Evolutionary conservation across 2,329 filamentous ascomycete genomes (phyloP).

Genomic region (Aspergillus sergii): DNA sequence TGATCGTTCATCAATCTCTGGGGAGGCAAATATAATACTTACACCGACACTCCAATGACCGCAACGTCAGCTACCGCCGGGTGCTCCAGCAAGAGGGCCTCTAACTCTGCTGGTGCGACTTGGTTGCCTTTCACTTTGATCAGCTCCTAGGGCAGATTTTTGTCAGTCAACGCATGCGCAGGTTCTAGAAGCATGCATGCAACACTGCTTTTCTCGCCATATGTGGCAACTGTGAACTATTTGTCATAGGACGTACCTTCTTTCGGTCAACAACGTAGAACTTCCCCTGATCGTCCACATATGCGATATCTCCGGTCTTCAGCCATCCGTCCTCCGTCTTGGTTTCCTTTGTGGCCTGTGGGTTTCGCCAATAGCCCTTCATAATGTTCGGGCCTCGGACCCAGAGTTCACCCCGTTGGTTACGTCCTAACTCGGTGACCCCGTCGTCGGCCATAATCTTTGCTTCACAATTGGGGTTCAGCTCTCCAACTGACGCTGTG

Average conservation of each 20-base stretch:
- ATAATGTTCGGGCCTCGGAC: constrained; percentile 72
- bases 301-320: constrained; percentile 71
- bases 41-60: constrained; percentile 65
- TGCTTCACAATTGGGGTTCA: constrained; percentile 69
- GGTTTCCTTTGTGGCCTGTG: constrained; percentile 66
- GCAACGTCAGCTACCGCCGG: constrained; percentile 64
- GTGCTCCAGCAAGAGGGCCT: constrained; percentile 60
- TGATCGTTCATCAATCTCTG: background rate
- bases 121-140: constrained; percentile 66
- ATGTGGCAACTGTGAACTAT: constrained; percentile 1
- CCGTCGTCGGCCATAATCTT: constrained; percentile 61
- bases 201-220: background rate
- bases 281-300: constrained; percentile 57
- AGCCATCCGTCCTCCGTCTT: constrained; percentile 68
- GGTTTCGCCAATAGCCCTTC: constrained; percentile 75
- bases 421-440: constrained; percentile 53
- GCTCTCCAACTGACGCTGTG: constrained; percentile 60
- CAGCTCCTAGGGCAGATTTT: constrained; percentile 48
- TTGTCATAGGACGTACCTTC: constrained; percentile 54
- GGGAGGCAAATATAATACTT: constrained; percentile 24
- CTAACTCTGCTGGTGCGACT: constrained; percentile 63
- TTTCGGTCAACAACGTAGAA: constrained; percentile 73
- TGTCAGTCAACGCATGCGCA: constrained; percentile 9
- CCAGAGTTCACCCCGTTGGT: constrained; percentile 71
- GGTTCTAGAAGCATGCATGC: constrained; percentile 5